A percentile compares a stretch with the other conserved stretches of the same genome.
These are phyloP conservation scores for Acanthochlamys bracteata DNA, from an alignment of 106 monocot species.

Conservation along the genomic window DNA sequence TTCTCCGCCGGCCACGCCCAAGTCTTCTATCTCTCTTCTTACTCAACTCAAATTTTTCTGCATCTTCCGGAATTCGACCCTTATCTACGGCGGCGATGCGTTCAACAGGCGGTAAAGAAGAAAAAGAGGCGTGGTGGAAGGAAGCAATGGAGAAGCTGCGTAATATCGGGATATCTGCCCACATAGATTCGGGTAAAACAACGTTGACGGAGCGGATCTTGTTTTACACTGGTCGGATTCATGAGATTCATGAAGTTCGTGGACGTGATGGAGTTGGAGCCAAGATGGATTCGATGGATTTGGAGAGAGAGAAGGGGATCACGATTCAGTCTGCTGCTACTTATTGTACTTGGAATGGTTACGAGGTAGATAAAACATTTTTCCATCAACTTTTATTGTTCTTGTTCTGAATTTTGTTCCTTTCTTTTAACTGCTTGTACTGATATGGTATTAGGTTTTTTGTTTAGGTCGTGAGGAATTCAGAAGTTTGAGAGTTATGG, in stretches of 20 bases:
- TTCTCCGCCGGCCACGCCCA: too few species aligned
- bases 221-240: conserved; percentile 92
- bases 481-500: too few species aligned
- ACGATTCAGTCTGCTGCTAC: conserved; percentile 99
- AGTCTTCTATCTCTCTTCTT: too few species aligned
- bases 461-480: too few species aligned
- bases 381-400: neutral
- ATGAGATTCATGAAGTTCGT: conserved; percentile 95
- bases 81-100: neutral
- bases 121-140: conserved; percentile 77
- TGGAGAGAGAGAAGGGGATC: conserved; percentile 97
- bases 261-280: conserved; percentile 94
- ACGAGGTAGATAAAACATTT: conserved; percentile 35
- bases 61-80: too few species aligned
- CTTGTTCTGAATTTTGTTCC: too few species aligned
- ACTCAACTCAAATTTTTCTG: too few species aligned
- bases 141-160: conserved; percentile 76
- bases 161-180: conserved; percentile 96
- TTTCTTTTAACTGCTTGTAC: too few species aligned
- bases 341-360: conserved; percentile 89
- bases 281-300: conserved; percentile 99
- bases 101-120: conserved; percentile 29
- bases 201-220: conserved; percentile 89
- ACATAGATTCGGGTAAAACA: conserved; percentile 98
- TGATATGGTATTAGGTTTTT: too few species aligned